Base-by-base conservation (phyloP, 495 filamentous ascomycete species). In the Tetracladium setigerum region DNA sequence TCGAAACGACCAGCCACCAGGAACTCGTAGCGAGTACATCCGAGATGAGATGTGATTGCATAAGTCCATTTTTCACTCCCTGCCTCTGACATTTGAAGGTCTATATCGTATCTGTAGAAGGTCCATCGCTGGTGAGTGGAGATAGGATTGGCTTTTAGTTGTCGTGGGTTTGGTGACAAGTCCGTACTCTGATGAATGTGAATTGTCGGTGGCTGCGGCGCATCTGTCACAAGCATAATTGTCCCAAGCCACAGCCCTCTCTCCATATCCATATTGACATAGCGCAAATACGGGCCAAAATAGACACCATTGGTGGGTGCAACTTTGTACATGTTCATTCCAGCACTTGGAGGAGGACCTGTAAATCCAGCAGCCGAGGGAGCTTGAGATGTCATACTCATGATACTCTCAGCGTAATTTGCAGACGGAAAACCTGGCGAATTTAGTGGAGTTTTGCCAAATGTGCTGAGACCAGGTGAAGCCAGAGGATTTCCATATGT, bases 1-100 rank as follows among this genome's bases (percentile, higher is more conserved):
- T 98, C 94, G 56, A 83, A 67, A 38, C 89, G 82, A 7, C 89
- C 90, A 9, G 92, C 92, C 18, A 98, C 87, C n/a, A 96, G 76
- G 61, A 98, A 98, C 65, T 98, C 92, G 66, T 95, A 98, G 14
- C 92, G 78, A 4, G 92, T 96, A 68, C 92, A 97, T 12, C 92
- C 92, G 0, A 97, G 74, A 59, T 96, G 89, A 22, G 91, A 96
- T 0, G 94, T 97, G 44, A 98, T 92, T 6, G 92, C 92, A 61
- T 98, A 98, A 0, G 92, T 98, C 92, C 92, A 98, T 57, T 92
- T 88, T 4, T 90, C 86, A 22, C 85, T 80, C 3, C 74, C 67
- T 38, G 73, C 64, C 9, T 96, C 92, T 27, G 85, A 84, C 92
- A 98, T 97, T 51, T 81, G 82, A 19, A 97, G 67, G 53, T 95